Percentiles rank a stretch among this genome's conserved stretches.
These are phyloP conservation scores for Vitis hybrid DNA, from an alignment of 177 flowering plant species.

Conservation along the genomic window DNA sequence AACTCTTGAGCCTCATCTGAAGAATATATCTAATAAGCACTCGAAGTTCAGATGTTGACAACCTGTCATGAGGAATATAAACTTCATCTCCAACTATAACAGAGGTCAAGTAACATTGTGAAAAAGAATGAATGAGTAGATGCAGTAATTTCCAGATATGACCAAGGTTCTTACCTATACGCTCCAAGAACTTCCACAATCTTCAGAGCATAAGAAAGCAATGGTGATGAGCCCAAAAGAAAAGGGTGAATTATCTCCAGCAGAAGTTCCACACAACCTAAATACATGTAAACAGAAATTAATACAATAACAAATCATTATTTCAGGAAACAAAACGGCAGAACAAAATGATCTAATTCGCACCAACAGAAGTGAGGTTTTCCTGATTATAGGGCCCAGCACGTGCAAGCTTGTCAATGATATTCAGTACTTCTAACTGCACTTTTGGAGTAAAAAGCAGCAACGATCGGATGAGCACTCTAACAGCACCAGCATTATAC, in stretches of 20 bases:
- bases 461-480: slow-evolving; percentile 74
- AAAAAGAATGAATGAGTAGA: slow-evolving; percentile 1
- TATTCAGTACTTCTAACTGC: slow-evolving; percentile 78
- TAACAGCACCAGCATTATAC: slow-evolving; percentile 89
- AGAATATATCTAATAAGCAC: slow-evolving; percentile 75
- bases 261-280: slow-evolving; percentile 94
- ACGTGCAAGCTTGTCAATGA: slow-evolving; percentile 84
- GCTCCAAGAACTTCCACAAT: slow-evolving; percentile 96
- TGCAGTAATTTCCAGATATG: neutral
- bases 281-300: slow-evolving; percentile 17
- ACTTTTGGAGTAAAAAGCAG: slow-evolving; percentile 88
- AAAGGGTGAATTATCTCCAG: slow-evolving; percentile 85
- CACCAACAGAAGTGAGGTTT: slow-evolving; percentile 93
- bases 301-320: slow-evolving; percentile 7
- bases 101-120: neutral
- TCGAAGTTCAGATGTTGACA: slow-evolving; percentile 86
- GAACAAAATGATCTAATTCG: slow-evolving; percentile 16
- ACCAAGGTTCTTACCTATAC: slow-evolving; percentile 56
- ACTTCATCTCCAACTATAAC: slow-evolving; percentile 5
- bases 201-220: slow-evolving; percentile 72
- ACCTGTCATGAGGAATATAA: slow-evolving; percentile 44
- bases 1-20: slow-evolving; percentile 68
- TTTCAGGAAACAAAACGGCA: slow-evolving; percentile 3
- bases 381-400: slow-evolving; percentile 91
- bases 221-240: slow-evolving; percentile 74